These are phyloP conservation scores for Quillaja saponaria DNA, from an alignment of 306 rosid species.

Conservation along the genomic window DNA sequence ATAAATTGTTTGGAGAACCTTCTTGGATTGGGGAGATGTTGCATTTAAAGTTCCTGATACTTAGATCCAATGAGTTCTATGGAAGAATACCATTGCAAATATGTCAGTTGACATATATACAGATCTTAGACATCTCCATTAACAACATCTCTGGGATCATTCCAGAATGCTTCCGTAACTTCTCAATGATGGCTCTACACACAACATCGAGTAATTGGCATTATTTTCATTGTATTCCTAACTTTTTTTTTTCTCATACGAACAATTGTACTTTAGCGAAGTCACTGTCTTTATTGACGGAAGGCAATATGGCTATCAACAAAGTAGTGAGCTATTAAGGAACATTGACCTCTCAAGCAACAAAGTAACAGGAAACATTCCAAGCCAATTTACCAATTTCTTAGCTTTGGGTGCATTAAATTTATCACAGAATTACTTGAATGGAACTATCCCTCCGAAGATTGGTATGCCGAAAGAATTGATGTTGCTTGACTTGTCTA, in stretches of 20 bases:
- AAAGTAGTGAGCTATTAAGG: not conserved
- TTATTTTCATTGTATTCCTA: too few species aligned
- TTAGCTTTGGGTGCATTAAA: too few species aligned
- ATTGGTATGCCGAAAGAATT: not conserved
- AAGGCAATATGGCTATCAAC: not conserved
- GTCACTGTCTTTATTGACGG: not conserved
- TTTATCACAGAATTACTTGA: not conserved
- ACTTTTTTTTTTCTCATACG: not conserved
- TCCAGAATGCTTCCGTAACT: not conserved
- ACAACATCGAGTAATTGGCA: too few species aligned
- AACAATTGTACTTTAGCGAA: not conserved
- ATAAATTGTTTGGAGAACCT: not conserved
- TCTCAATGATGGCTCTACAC: not conserved
- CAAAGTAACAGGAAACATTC: too few species aligned
- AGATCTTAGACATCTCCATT: not conserved
- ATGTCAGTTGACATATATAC: not conserved
- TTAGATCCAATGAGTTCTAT: not conserved
- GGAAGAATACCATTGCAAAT: not conserved
- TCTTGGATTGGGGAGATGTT: not conserved
- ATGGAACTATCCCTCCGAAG: not conserved
- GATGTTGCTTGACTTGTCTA: not conserved
- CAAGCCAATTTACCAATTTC: too few species aligned
- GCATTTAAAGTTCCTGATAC: not conserved
- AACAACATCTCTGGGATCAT: not conserved
- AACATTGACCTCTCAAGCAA: not conserved